Conservation (phyloP, 1,284 basidiomycete species). For the Moesziomyces sp. region DNA sequence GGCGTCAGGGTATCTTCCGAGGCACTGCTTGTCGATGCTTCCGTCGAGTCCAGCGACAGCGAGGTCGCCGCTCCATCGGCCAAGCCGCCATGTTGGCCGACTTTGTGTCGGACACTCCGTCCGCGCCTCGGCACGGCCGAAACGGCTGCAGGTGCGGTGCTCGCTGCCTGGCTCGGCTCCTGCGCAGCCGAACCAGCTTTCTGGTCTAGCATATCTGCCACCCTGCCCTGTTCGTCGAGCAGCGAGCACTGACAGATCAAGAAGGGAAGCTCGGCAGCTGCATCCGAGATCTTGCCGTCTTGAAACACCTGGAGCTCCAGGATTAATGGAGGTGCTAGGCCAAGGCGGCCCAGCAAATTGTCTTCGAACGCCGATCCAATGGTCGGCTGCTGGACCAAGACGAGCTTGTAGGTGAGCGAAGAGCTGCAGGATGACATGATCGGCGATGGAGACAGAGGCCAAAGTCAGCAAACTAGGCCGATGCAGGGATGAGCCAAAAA, state of each 20-base stretch:
- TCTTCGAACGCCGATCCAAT: conserved; percentile 51
- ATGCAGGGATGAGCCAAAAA: neutral
- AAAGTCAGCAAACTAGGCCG: neutral
- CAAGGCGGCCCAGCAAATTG: conserved; percentile 48
- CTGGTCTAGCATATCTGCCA: conserved; percentile 39
- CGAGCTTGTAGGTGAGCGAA: conserved; percentile 23
- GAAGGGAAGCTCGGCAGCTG: conserved; percentile 39
- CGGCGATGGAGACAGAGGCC: neutral
- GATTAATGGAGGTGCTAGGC: conserved; percentile 52
- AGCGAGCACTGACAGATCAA: conserved; percentile 54
- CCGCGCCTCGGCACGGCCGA: conserved; percentile 4
- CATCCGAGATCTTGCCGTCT: conserved; percentile 17
- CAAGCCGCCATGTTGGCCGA: conserved; percentile 12
- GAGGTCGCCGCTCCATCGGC: neutral
- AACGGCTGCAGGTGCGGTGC: neutral
- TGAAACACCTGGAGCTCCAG: conserved; percentile 38
- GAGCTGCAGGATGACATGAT: conserved; percentile 20
- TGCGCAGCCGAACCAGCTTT: neutral
- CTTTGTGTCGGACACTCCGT: conserved; percentile 19
- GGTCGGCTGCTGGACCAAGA: conserved; percentile 45
- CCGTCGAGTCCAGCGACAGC: conserved; percentile 6
- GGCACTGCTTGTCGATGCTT: neutral
- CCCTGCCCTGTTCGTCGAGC: conserved; percentile 25
- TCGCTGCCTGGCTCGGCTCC: neutral
- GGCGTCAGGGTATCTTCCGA: conserved; percentile 4